A percentile compares a stretch with the other conserved stretches of the same genome.
These are phyloP conservation scores for Alternaria incomplexa DNA, from an alignment of 2,329 filamentous ascomycete genomes.

Conservation along the genomic window DNA sequence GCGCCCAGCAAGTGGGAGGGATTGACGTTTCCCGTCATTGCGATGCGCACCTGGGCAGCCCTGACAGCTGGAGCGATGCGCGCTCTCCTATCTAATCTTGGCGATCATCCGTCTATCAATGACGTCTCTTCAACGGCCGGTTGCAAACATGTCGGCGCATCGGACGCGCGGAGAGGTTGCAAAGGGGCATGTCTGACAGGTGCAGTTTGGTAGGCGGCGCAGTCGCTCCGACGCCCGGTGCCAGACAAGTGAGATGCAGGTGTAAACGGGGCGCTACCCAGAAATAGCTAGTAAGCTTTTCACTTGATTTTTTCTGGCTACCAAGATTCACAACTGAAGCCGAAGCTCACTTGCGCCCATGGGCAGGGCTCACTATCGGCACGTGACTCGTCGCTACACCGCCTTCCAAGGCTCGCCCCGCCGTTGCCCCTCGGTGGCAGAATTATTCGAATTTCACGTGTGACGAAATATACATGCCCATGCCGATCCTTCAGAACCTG, in stretches of 20 bases:
- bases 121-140: conserved; percentile 19
- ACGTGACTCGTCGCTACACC: background rate
- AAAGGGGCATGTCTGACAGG: background rate
- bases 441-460: background rate
- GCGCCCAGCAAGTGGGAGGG: background rate
- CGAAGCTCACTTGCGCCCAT: background rate
- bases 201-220: background rate
- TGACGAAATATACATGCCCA: conserved; percentile 2
- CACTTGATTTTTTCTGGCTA: background rate
- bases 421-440: conserved; percentile 1
- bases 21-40: conserved; percentile 20
- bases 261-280: background rate
- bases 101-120: conserved; percentile 18
- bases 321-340: background rate
- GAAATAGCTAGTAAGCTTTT: background rate
- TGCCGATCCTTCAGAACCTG: background rate
- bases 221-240: background rate
- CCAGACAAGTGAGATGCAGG: background rate
- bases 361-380: background rate
- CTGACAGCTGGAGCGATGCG: conserved; percentile 1
- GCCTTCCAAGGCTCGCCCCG: conserved; percentile 15
- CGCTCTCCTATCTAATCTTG: conserved; percentile 16
- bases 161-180: background rate
- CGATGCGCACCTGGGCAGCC: conserved; percentile 19
- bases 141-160: background rate